A percentile compares a stretch with the other conserved stretches of the same genome.
Evolutionary conservation across 495 filamentous ascomycete species (phyloP).

Genomic region (Pyrenula massariospora): DNA sequence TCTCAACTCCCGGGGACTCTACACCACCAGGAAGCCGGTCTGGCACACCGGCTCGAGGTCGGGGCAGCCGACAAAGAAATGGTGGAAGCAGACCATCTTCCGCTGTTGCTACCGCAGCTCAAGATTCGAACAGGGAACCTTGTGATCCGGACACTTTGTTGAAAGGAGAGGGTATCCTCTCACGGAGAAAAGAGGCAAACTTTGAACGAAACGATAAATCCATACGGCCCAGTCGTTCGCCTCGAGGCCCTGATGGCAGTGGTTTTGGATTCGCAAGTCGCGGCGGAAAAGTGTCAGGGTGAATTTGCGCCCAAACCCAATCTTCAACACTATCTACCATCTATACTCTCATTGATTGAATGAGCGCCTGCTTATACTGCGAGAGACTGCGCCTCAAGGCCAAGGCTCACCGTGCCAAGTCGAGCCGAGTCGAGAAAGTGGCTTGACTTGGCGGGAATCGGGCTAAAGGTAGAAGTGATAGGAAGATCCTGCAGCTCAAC

Average conservation of each 20-base stretch:
- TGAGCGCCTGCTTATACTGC: too few species aligned
- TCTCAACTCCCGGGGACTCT: constrained; percentile 45
- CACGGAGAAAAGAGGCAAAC: constrained; percentile 23
- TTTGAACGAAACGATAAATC: constrained; percentile 31
- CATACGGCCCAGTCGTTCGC: constrained; percentile 51
- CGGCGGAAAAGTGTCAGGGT: constrained; percentile 23
- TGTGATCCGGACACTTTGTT: constrained; percentile 57
- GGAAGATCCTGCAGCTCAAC: too few species aligned
- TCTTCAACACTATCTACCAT: too few species aligned
- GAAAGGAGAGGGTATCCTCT: constrained; percentile 45
- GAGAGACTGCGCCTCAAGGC: too few species aligned
- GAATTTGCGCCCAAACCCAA: too few species aligned
- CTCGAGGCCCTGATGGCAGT: constrained; percentile 63
- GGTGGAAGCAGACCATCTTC: constrained; percentile 17
- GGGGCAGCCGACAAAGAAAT: constrained; percentile 22
- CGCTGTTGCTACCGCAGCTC: constrained; percentile 9
- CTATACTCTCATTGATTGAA: too few species aligned
- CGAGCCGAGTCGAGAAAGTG: too few species aligned
- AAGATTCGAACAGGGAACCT: constrained; percentile 36
- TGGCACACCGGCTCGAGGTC: constrained; percentile 13
- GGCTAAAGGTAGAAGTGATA: too few species aligned
- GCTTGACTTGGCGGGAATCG: too few species aligned
- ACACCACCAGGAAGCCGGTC: constrained; percentile 47
- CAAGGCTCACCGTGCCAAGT: too few species aligned
- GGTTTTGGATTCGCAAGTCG: constrained; percentile 53